A percentile compares a stretch with the other conserved stretches of the same genome.
Evolutionary conservation across 73 alveolate species (phyloP).

Genomic region (Tetrahymena thermophila): DNA sequence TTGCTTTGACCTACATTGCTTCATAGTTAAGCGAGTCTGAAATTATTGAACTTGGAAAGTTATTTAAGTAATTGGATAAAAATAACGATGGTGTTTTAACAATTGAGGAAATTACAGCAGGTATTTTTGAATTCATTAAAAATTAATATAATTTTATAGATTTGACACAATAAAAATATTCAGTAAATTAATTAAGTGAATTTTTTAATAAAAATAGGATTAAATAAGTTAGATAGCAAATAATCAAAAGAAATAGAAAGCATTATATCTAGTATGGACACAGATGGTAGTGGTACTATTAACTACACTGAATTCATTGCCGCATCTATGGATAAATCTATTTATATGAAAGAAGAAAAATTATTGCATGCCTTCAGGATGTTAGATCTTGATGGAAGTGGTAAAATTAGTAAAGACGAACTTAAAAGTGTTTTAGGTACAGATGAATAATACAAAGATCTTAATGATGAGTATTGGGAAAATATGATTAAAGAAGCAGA

Average conservation of each 20-base stretch:
- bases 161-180: not conserved
- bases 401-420: slow-evolving; percentile 40
- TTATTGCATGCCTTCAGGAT: slow-evolving; percentile 41
- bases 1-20: slow-evolving; percentile 51
- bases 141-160: not conserved
- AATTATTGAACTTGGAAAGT: slow-evolving; percentile 43
- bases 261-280: slow-evolving; percentile 36
- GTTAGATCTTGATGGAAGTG: slow-evolving; percentile 51
- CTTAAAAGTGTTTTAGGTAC: not conserved
- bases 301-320: slow-evolving; percentile 67
- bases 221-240: not conserved
- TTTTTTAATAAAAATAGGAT: not conserved
- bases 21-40: slow-evolving; percentile 43
- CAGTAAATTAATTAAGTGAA: not conserved
- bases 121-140: not conserved
- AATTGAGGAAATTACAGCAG: slow-evolving; percentile 53
- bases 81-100: slow-evolving; percentile 57
- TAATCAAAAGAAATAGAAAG: slow-evolving; percentile 5
- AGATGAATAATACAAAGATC: not conserved
- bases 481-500: slow-evolving; percentile 14
- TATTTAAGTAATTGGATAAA: slow-evolving; percentile 46
- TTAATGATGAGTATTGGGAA: not conserved
- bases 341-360: slow-evolving; percentile 33
- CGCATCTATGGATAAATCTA: slow-evolving; percentile 50
- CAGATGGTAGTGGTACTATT: slow-evolving; percentile 61